phyloP scores from a whole-genome alignment of 306 rosid genomes.

The Fragaria vesca region DNA sequence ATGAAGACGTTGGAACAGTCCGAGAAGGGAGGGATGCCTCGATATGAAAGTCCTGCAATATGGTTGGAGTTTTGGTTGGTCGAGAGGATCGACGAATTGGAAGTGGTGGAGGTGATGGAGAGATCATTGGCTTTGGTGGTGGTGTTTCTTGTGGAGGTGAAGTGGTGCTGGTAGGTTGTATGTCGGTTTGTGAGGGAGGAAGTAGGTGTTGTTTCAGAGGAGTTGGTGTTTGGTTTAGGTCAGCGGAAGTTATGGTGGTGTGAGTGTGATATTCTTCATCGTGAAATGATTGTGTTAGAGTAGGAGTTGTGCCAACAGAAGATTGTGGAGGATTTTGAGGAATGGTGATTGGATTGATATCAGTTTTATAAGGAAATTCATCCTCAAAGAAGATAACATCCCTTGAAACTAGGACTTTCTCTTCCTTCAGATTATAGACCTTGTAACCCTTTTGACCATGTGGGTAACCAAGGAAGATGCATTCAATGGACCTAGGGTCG shows the following conservation, averaged over 20 bases:
- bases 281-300: too few species aligned
- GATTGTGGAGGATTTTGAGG: not conserved
- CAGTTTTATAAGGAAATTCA: not conserved
- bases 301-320: slow-evolving; percentile 11
- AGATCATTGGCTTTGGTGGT: not conserved
- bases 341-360: too few species aligned
- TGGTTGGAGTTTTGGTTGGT: too few species aligned
- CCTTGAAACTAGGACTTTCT: not conserved
- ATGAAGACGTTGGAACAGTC: not conserved
- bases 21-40: not conserved
- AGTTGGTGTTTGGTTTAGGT: too few species aligned
- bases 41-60: not conserved
- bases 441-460: not conserved
- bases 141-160: too few species aligned
- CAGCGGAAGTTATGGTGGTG: not conserved
- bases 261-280: too few species aligned
- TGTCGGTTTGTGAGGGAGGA: too few species aligned
- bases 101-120: too few species aligned
- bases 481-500: not conserved
- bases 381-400: not conserved
- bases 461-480: slow-evolving; percentile 8
- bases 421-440: not conserved
- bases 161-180: too few species aligned
- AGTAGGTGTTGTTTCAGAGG: too few species aligned
- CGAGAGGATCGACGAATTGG: too few species aligned